phyloP scores from a whole-genome alignment of 2,329 filamentous ascomycete species.

The Venturiaceae sp. region DNA sequence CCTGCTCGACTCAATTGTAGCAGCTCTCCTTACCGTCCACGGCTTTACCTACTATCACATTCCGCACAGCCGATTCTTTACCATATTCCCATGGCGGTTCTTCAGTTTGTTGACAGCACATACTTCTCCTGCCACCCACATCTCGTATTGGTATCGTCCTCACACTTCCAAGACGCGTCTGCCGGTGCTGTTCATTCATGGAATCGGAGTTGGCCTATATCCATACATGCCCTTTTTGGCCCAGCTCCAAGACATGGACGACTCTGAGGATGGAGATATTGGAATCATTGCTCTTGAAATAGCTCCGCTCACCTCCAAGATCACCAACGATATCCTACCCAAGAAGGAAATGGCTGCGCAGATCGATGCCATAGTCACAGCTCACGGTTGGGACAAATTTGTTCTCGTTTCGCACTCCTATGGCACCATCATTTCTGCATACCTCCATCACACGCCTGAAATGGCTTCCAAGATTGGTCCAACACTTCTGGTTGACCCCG shows the following conservation, averaged over 20 bases:
- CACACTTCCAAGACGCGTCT: conserved; percentile 48
- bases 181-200: conserved; percentile 60
- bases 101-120: conserved; percentile 37
- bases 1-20: not conserved
- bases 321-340: conserved; percentile 44
- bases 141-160: conserved; percentile 58
- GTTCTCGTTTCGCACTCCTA: conserved; percentile 53
- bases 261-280: conserved; percentile 32
- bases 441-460: conserved; percentile 43
- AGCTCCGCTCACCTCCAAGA: conserved; percentile 54
- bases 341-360: conserved; percentile 46
- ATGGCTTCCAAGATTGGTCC: conserved; percentile 32
- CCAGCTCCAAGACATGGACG: conserved; percentile 32
- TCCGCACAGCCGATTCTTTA: conserved; percentile 30
- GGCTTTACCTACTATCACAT: conserved; percentile 46
- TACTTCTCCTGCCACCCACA: conserved; percentile 36
- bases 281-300: conserved; percentile 57
- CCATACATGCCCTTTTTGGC: conserved; percentile 50
- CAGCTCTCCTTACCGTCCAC: conserved; percentile 9
- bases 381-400: conserved; percentile 49
- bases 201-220: conserved; percentile 59
- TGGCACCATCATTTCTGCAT: conserved; percentile 52
- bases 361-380: conserved; percentile 46
- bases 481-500: conserved; percentile 50
- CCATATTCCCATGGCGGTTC: conserved; percentile 50